Base-by-base conservation (phyloP, 192 early-diverging fungal species). In the Podochytrium sp. region DNA sequence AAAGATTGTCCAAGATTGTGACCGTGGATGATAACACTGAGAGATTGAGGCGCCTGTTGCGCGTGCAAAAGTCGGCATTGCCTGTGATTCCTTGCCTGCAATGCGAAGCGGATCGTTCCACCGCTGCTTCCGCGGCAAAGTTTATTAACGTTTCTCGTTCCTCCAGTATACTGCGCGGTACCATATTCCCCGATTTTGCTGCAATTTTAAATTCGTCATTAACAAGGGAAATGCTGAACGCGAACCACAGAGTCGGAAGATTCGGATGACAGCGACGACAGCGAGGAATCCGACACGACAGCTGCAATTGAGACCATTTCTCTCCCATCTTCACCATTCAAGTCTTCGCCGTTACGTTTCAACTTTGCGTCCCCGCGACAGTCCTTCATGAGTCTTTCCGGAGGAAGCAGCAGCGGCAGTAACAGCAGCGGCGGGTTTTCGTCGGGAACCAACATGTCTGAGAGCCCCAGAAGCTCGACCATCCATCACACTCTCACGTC, bases 401-500 rank as follows among this genome's bases (percentile, higher is more conserved):
- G n/a, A n/a, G n/a, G 43, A 47, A 47, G 43, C n/a, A 47, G 43
- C 43, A 47, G 43, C 43, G 43, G 43, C 10, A 47, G 43, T 20
- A 47, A 47, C n/a, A 16, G 10, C 43, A 47, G 12, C 43, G 0
- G n/a, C n/a, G n/a, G n/a, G n/a, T n/a, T n/a, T n/a, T n/a, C n/a
- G n/a, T n/a, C 43, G 43, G n/a, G 12, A 47, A 47, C 10, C n/a
- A 47, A 27, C 18, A 33, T 33, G 32, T 16, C 12, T 30, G 60
- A 18, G 14, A 62, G 60, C 37, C 60, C 60, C 20, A 29, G 60
- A 29, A 62, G 60, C 37, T 16, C 34, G 16, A 20, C 20, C 37
- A 62, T 62, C 27, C 30, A 62, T 30, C 60, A 62, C 37, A 62
- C 60, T 18, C 60, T 62, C 37, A 62, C 60, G 1, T 62, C 60